A percentile compares a stretch with the other conserved stretches of the same genome.
Evolutionary conservation across 2,329 filamentous ascomycete species (phyloP).

Genomic region (Colletotrichum phormii): DNA sequence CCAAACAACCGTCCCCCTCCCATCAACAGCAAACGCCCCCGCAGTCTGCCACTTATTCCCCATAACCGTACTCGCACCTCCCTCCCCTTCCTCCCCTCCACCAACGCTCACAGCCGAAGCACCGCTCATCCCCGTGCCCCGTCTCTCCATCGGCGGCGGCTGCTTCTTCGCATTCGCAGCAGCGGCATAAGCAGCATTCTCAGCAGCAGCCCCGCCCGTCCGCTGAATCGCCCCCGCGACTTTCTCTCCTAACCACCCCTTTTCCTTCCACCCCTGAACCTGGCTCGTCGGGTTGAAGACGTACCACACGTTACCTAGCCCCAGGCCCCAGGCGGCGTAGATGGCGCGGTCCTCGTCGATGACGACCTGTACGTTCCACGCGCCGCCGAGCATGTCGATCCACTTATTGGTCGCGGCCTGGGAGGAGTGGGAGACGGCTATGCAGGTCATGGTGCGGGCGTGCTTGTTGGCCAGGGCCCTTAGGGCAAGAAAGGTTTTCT

Average conservation of each 20-base stretch:
- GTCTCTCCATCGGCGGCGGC: constrained; percentile 23
- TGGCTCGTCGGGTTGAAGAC: constrained; percentile 66
- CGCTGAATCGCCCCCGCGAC: constrained; percentile 59
- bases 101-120: constrained; percentile 29
- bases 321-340: constrained; percentile 71
- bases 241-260: constrained; percentile 64
- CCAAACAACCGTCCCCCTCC: constrained; percentile 61
- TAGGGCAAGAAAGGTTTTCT: constrained; percentile 67
- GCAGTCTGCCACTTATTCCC: constrained; percentile 69
- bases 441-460: constrained; percentile 60
- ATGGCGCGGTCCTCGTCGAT: constrained; percentile 67
- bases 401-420: constrained; percentile 66
- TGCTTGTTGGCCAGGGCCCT: constrained; percentile 66
- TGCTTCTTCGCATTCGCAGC: background rate
- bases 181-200: background rate
- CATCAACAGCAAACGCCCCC: constrained; percentile 63
- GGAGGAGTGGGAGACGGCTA: constrained; percentile 71
- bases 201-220: constrained; percentile 18
- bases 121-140: constrained; percentile 22
- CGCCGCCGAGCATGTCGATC: constrained; percentile 67
- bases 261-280: constrained; percentile 64
- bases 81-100: constrained; percentile 47
- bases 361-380: constrained; percentile 66
- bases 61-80: constrained; percentile 56
- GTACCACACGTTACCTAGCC: constrained; percentile 61